Evolutionary conservation across 768 basidiomycete genomes (phyloP).

Genomic region (Agaricus sinodeliciosus): DNA sequence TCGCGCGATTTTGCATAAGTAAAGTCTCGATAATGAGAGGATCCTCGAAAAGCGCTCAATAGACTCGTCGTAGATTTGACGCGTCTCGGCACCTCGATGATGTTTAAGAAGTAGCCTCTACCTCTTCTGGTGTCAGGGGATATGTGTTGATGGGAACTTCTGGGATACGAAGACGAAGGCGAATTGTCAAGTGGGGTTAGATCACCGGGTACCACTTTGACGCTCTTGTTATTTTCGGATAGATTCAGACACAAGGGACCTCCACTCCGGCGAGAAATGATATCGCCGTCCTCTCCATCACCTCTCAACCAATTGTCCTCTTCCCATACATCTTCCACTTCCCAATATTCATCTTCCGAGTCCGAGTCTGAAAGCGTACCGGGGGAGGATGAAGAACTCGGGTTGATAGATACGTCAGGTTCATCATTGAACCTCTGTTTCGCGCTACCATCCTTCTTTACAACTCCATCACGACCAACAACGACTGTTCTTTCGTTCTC

Average conservation of each 20-base stretch:
- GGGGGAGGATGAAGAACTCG: not conserved
- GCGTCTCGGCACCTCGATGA: not conserved
- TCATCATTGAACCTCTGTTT: constrained; percentile 5
- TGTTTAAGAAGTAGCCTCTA: constrained; percentile 3
- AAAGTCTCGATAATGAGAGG: not conserved
- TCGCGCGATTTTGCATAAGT: not conserved
- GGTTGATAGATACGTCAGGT: not conserved
- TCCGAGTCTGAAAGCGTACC: not conserved
- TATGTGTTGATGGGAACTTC: not conserved
- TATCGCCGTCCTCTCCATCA: constrained; percentile 4
- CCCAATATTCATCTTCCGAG: constrained; percentile 16
- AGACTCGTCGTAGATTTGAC: constrained; percentile 3
- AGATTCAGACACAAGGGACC: not conserved
- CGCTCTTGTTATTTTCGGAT: not conserved
- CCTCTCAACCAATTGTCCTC: constrained; percentile 8
- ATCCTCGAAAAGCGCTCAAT: not conserved
- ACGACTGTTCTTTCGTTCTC: constrained; percentile 58
- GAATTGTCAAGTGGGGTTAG: not conserved
- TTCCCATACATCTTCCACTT: constrained; percentile 12
- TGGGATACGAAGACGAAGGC: not conserved
- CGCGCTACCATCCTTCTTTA: constrained; percentile 20
- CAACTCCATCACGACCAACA: constrained; percentile 70
- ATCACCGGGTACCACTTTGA: not conserved
- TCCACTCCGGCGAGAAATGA: not conserved
- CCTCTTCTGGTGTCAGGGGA: not conserved